Percentiles rank a stretch among this genome's conserved stretches.
Evolutionary conservation across 139 green algal species (phyloP).

Genomic region (Dunaliella primolecta): DNA sequence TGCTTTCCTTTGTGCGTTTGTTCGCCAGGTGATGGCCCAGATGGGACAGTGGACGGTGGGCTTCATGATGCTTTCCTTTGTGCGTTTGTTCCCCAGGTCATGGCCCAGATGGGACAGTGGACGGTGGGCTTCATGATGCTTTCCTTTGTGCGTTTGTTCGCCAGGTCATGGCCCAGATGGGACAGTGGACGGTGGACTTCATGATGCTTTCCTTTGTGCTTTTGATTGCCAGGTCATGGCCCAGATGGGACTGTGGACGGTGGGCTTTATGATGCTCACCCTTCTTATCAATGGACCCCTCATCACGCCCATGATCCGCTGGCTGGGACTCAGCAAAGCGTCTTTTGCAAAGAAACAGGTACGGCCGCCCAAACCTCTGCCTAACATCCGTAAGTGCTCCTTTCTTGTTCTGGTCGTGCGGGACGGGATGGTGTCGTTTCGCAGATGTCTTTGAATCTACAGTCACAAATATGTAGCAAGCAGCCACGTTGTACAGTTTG

Average conservation of each 20-base stretch:
- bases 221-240: slow-evolving; percentile 14
- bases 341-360: slow-evolving; percentile 46
- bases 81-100: not conserved
- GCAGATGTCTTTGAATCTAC: not conserved
- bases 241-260: slow-evolving; percentile 70
- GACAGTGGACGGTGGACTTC: too few relatives aligned
- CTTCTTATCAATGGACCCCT: slow-evolving; percentile 80
- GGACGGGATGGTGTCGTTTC: not conserved
- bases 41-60: slow-evolving; percentile 70
- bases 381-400: too few relatives aligned
- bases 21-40: slow-evolving; percentile 19
- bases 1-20: not conserved
- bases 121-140: too few relatives aligned
- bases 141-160: not conserved
- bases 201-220: not conserved
- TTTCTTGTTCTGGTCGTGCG: not conserved
- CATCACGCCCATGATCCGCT: slow-evolving; percentile 50
- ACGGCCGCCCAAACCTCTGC: not conserved
- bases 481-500: not conserved
- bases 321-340: slow-evolving; percentile 46
- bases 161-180: slow-evolving; percentile 12
- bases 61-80: slow-evolving; percentile 68
- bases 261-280: slow-evolving; percentile 78
- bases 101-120: too few relatives aligned
- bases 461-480: not conserved